Evolutionary conservation across 345 rosid species (phyloP), one percentile per base, ranked within the genome.

Genomic region (Aurinia saxatilis): DNA sequence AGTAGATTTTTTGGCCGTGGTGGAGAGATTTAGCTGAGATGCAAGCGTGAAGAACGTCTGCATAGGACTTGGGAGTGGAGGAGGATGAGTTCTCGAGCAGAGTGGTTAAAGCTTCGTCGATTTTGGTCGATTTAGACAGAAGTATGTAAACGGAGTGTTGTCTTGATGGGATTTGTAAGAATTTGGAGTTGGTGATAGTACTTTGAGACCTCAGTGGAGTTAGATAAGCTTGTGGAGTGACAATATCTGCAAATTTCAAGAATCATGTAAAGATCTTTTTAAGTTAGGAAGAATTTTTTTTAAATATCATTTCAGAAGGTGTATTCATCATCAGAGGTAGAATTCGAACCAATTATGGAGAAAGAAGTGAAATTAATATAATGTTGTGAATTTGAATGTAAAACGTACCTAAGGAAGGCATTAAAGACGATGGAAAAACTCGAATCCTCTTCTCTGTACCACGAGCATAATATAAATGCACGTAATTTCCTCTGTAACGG

Each of bases 1-100:
- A 46, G 30, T 27, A 63, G 33, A 81, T 68, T 57, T 69, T 52
- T 6, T 29, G 56, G 50, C 82, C 82, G 40, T 70, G 80, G 31
- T 70, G 63, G 8, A 78, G 70, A 3, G 85, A 75, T 71, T 40
- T 75, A 5, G 68, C 27, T 68, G 84, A 70, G 54, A 80, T 81
- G 21, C 82, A 81, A 0, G 54, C 61, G 29, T 81, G 85, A 19
- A 81, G 78, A 67, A 63, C 50, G 40, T 56, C 61, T 12, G 67
- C 58, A 70, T 60, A 78, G 2, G 78, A 60, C 17, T 63, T 68
- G 10, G 76, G 37, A 10, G 75, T 73, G 14, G 77, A 71, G 8
- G 78, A 66, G 44, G 49, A 45, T 18, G 50, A 34, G 2, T 59
- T 42, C 40, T 68, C 37, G 16, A 60, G 36, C 21, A 57, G 15